Evolutionary conservation across 148 eudicot species (phyloP), one percentile per base, ranked within the genome.

Genomic region (Chenopodium suecicum): DNA sequence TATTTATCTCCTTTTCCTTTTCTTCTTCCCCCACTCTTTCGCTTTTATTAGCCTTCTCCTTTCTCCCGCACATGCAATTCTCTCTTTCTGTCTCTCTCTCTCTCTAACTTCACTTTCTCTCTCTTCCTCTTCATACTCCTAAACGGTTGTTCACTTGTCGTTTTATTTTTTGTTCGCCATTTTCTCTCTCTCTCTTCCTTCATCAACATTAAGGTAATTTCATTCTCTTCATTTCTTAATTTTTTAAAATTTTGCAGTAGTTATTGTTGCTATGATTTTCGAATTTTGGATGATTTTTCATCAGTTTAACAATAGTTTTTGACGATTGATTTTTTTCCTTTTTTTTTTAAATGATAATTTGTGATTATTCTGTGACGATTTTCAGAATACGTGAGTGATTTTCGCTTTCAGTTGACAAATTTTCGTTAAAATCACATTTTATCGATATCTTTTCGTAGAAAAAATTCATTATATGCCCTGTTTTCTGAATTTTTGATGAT

Each of bases 41-140:
- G 46, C 37, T 41, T 41, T 17, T 37, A 7, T 73, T 73, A 47
- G 60, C 76, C 44, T 73, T 65, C 31, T n/a, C 84, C 48, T 37
- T 47, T 62, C n/a, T 27, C 69, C 77, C 78, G 75, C 82, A 74
- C 78, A 74, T 75, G 78, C 78, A 8, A 8, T n/a, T 34, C 66
- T 17, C 68, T 22, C 67, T 25, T 12, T 69, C 58, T 32, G 66
- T 58, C 50, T 37, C 75, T 56, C 54, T 71, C 82, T 27, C 29
- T 78, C 75, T 60, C 80, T 74, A 64, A 11, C 10, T 27, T 50
- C 41, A 47, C 27, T 74, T 47, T 68, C 63, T 79, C 71, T 54
- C 48, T 73, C 34, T 14, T n/a, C 37, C 20, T n/a, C 37, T 32
- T 52, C 16, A 50, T 52, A 47, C 72, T 78, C 23, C 19, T 25